These are phyloP conservation scores for Pilatotrama ljubarskyi DNA, from an alignment of 768 basidiomycete genomes.

Conservation along the genomic window DNA sequence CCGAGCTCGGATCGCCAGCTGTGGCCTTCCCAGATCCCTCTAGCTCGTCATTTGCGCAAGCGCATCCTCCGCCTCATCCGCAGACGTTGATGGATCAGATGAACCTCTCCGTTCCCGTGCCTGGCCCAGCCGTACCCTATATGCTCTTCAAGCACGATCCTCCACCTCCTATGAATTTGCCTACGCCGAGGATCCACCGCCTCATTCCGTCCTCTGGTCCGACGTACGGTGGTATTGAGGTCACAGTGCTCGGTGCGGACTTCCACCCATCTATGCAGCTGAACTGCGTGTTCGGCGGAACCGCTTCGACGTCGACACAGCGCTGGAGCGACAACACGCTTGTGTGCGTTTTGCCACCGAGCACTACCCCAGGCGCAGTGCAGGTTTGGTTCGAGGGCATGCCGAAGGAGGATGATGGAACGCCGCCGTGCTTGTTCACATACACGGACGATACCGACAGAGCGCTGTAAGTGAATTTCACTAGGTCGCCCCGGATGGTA, in stretches of 20 bases:
- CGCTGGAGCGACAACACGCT: conserved; percentile 93
- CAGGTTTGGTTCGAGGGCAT: conserved; percentile 87
- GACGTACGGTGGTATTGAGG: conserved; percentile 90
- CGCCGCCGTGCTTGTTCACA: conserved; percentile 71
- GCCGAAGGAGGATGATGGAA: conserved; percentile 55
- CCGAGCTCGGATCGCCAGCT: conserved; percentile 9
- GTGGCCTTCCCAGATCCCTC: conserved; percentile 12
- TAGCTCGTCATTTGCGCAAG: conserved; percentile 3
- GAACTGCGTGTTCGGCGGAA: conserved; percentile 84
- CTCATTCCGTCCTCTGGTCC: conserved; percentile 85
- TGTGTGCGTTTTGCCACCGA: conserved; percentile 88
- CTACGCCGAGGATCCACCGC: conserved; percentile 76
- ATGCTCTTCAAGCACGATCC: conserved; percentile 60
- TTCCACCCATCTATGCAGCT: conserved; percentile 76
- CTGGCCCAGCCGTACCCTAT: conserved; percentile 12
- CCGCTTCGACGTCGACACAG: conserved; percentile 78
- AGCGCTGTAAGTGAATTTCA: conserved; percentile 62
- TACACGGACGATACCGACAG: conserved; percentile 91
- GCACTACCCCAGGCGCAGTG: conserved; percentile 79
- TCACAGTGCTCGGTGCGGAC: conserved; percentile 90
- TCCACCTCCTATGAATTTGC: conserved; percentile 47
- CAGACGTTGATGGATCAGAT: conserved; percentile 9
- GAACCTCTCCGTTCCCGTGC: conserved; percentile 1
- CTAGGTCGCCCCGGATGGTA: too few species aligned
- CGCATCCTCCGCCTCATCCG: background rate